Evolutionary conservation across 208 protist genomes (phyloP).

Genomic region (Entamoeba invadens): DNA sequence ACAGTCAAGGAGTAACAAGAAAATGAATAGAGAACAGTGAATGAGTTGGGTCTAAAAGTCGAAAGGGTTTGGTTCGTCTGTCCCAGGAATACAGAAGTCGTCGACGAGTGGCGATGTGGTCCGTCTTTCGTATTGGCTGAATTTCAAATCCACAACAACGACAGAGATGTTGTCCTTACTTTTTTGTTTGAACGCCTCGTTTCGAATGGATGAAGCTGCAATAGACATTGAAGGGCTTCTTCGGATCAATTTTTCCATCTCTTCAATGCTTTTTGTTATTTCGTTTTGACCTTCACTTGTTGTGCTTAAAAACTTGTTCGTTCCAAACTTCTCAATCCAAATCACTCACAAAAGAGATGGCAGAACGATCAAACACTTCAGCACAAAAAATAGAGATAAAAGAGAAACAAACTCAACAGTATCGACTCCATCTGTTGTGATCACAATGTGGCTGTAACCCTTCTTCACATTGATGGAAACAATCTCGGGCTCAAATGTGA

Average conservation of each 20-base stretch:
- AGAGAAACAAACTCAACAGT: neutral
- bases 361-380: neutral
- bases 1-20: too few species aligned
- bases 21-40: too few species aligned
- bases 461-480: neutral
- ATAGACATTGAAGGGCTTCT: neutral
- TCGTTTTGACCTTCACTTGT: neutral
- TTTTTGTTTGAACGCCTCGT: neutral
- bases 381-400: neutral
- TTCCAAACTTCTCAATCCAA: too few species aligned
- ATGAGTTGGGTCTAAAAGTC: neutral
- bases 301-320: too few species aligned
- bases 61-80: neutral
- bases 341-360: too few species aligned
- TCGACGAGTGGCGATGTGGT: neutral
- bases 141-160: neutral
- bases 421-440: neutral
- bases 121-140: neutral
- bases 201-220: neutral
- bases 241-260: neutral
- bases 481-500: neutral
- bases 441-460: neutral
- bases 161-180: neutral
- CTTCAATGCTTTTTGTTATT: neutral
- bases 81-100: neutral